A percentile compares a stretch with the other conserved stretches of the same genome.
Evolutionary conservation across 805 yeast species (phyloP).

Genomic region (Kluyveromyces nonfermentans): DNA sequence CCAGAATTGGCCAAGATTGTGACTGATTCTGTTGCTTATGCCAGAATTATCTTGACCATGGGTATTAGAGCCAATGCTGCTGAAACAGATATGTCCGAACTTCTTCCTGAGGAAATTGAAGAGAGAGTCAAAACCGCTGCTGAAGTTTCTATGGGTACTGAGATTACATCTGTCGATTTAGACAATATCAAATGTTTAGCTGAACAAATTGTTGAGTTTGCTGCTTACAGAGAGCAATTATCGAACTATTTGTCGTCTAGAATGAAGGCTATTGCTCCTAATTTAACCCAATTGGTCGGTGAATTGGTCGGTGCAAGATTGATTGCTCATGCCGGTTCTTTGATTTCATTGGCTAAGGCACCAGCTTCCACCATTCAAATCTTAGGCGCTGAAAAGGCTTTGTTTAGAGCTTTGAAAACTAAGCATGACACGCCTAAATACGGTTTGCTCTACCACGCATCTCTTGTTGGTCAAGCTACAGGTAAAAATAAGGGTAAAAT

Average conservation of each 20-base stretch:
- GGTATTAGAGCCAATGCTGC: slow-evolving; percentile 88
- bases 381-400: slow-evolving; percentile 97
- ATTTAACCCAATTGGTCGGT: slow-evolving; percentile 89
- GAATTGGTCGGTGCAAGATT: slow-evolving; percentile 97
- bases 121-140: slow-evolving; percentile 92
- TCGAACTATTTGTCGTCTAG: slow-evolving; percentile 84
- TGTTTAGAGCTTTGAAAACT: slow-evolving; percentile 96
- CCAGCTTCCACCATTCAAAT: slow-evolving; percentile 98
- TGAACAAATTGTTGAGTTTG: slow-evolving; percentile 90
- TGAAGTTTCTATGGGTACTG: slow-evolving; percentile 99
- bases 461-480: slow-evolving; percentile 94
- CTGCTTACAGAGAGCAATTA: slow-evolving; percentile 93
- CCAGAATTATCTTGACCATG: slow-evolving; percentile 88
- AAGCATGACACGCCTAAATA: slow-evolving; percentile 98
- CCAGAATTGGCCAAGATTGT: slow-evolving; percentile 98
- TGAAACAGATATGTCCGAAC: slow-evolving; percentile 80
- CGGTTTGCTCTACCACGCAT: slow-evolving; percentile 94
- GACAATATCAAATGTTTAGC: slow-evolving; percentile 85
- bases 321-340: slow-evolving; percentile 94
- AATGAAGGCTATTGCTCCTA: slow-evolving; percentile 99
- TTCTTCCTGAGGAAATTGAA: slow-evolving; percentile 89
- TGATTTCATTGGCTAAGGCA: slow-evolving; percentile 90
- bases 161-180: slow-evolving; percentile 85
- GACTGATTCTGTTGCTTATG: slow-evolving; percentile 91
- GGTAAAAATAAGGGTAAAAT: slow-evolving; percentile 98